Conservation (phyloP, 495 filamentous ascomycete species). For the Cercophora newfieldiana region DNA sequence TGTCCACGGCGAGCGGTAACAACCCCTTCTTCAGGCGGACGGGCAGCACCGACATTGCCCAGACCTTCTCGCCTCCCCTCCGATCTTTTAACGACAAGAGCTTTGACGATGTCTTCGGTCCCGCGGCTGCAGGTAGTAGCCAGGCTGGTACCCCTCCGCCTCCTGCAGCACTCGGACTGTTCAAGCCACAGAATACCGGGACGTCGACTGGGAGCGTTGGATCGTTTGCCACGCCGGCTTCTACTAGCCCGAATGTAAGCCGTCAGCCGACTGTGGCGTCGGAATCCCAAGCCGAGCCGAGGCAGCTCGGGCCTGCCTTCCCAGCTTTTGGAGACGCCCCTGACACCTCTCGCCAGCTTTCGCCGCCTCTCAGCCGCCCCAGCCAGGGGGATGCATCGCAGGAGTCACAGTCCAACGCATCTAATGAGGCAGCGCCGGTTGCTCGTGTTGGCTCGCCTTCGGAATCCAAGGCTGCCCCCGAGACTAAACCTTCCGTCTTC, state of each 20-base stretch:
- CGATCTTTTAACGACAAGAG: constrained; percentile 57
- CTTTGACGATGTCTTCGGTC: constrained; percentile 90
- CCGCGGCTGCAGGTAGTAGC: constrained; percentile 34
- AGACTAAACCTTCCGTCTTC: constrained; percentile 8
- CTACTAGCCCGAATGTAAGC: constrained; percentile 56
- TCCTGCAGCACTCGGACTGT: constrained; percentile 63
- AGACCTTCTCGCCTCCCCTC: constrained; percentile 50
- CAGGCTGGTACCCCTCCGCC: constrained; percentile 48
- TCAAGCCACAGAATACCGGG: constrained; percentile 61
- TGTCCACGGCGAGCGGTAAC: constrained; percentile 73
- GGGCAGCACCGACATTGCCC: constrained; percentile 64
- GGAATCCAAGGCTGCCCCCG: constrained; percentile 28
- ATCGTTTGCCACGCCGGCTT: constrained; percentile 54
- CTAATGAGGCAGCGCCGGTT: constrained; percentile 18
- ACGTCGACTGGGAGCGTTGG: constrained; percentile 52
- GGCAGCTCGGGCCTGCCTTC: constrained; percentile 72
- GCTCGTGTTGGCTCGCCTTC: constrained; percentile 37
- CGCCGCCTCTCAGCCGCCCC: constrained; percentile 74
- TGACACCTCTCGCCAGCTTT: constrained; percentile 78
- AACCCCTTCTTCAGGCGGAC: constrained; percentile 89
- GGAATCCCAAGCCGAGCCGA: constrained; percentile 63
- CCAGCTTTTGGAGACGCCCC: constrained; percentile 63
- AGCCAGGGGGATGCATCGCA: constrained; percentile 69
- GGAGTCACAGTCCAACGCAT: constrained; percentile 42
- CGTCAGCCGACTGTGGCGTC: constrained; percentile 46